phyloP scores from a whole-genome alignment of 768 basidiomycete species.

The Kwoniella botswanensis region DNA sequence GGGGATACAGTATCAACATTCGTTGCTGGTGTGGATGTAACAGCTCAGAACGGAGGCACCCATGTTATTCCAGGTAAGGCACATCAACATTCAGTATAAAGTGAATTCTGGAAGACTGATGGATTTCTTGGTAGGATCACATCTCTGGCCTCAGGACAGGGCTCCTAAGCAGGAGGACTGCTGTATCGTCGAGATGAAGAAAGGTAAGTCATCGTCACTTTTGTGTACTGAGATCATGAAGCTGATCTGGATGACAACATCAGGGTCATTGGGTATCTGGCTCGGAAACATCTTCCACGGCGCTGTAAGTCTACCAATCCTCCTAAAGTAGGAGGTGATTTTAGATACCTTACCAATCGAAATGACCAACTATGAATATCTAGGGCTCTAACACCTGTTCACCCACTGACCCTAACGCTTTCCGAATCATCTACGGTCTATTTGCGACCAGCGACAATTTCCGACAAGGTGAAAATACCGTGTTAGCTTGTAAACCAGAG shows the following conservation, averaged over 20 bases:
- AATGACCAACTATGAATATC: no score
- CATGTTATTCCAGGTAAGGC: slow-evolving; percentile 31
- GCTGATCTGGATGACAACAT: no score
- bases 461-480: slow-evolving; percentile 34
- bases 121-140: slow-evolving; percentile 15
- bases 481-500: slow-evolving; percentile 26
- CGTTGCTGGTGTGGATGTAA: slow-evolving; percentile 32
- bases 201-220: slow-evolving; percentile 13
- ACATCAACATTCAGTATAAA: no score
- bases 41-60: slow-evolving; percentile 31
- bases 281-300: slow-evolving; percentile 36
- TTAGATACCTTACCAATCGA: no score
- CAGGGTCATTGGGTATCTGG: slow-evolving; percentile 35
- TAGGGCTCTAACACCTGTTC: slow-evolving; percentile 31
- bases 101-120: background rate
- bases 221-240: background rate
- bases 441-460: slow-evolving; percentile 33
- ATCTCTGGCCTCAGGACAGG: slow-evolving; percentile 34
- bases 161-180: slow-evolving; percentile 30
- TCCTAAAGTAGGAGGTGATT: no score
- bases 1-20: slow-evolving; percentile 38
- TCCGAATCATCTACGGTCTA: slow-evolving; percentile 31
- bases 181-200: slow-evolving; percentile 34
- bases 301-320: slow-evolving; percentile 28
- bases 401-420: slow-evolving; percentile 19